These are phyloP conservation scores for Leptodermis oblonga DNA, from an alignment of 257 asterid species.

Conservation along the genomic window DNA sequence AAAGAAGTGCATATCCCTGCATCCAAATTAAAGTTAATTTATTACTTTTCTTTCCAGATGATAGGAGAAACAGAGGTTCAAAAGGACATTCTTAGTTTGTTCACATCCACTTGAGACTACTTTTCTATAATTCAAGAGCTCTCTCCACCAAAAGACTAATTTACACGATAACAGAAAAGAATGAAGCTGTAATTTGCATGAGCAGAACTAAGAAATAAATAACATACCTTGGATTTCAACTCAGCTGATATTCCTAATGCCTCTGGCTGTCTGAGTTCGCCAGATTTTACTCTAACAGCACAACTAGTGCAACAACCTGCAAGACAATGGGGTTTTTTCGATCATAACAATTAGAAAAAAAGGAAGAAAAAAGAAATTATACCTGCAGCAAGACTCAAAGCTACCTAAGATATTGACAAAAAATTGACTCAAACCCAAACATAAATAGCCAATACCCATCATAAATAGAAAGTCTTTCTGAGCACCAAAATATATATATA, in stretches of 20 bases:
- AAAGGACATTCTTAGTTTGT: no score
- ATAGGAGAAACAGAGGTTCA: neutral
- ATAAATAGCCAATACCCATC: neutral
- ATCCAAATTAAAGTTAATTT: constrained; percentile 9
- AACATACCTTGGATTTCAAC: constrained; percentile 54
- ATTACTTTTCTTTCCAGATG: neutral
- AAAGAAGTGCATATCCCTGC: constrained; percentile 98
- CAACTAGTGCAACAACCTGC: constrained; percentile 98
- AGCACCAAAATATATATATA: no score
- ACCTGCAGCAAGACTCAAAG: neutral
- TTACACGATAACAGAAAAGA: no score
- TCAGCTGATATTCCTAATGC: constrained; percentile 95
- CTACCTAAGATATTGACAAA: neutral
- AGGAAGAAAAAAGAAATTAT: neutral
- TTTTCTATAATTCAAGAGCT: neutral
- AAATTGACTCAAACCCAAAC: neutral
- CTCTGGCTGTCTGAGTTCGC: constrained; percentile 89
- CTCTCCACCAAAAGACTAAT: neutral
- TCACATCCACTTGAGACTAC: neutral
- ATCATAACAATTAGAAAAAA: no score
- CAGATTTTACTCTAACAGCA: constrained; percentile 93
- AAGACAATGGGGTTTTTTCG: constrained; percentile 14
- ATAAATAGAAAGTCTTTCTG: neutral
- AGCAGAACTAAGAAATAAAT: neutral
- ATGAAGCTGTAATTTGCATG: neutral